phyloP scores from a whole-genome alignment of 192 early-diverging fungal species.

The Haplosporangium gracile region DNA sequence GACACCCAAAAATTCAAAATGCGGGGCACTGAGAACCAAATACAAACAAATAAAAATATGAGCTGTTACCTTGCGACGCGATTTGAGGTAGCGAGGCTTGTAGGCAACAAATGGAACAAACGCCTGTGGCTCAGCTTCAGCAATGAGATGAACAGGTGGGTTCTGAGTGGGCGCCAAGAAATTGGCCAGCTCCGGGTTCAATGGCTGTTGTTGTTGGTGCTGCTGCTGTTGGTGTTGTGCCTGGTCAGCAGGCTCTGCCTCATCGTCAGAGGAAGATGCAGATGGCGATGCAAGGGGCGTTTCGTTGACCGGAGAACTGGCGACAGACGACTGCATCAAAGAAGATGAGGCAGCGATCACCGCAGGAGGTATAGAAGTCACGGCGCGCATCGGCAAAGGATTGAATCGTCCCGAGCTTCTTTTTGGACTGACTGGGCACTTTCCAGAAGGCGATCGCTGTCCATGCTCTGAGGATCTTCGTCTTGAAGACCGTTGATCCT shows the following conservation, averaged over 20 bases:
- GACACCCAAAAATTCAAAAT: neutral
- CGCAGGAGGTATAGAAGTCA: neutral
- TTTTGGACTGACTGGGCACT: neutral
- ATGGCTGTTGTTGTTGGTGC: neutral
- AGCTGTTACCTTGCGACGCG: conserved; percentile 19
- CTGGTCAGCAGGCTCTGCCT: neutral
- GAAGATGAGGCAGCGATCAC: neutral
- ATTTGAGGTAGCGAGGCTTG: conserved; percentile 23
- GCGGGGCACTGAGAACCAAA: neutral
- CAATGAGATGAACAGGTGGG: neutral
- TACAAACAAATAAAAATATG: neutral
- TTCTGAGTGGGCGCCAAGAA: conserved; percentile 11
- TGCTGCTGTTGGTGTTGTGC: neutral
- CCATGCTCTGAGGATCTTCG: neutral
- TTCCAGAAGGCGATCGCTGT: neutral
- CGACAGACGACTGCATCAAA: neutral
- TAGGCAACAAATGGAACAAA: conserved; percentile 26
- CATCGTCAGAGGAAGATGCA: neutral
- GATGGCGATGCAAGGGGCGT: neutral
- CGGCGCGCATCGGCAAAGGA: neutral
- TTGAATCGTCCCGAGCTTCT: neutral
- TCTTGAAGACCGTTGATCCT: neutral
- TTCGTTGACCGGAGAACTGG: neutral
- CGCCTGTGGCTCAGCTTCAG: conserved; percentile 4
- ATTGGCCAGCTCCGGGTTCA: neutral